These are phyloP conservation scores for Boechera divaricarpa DNA, from an alignment of 345 rosid genomes.

Conservation along the genomic window DNA sequence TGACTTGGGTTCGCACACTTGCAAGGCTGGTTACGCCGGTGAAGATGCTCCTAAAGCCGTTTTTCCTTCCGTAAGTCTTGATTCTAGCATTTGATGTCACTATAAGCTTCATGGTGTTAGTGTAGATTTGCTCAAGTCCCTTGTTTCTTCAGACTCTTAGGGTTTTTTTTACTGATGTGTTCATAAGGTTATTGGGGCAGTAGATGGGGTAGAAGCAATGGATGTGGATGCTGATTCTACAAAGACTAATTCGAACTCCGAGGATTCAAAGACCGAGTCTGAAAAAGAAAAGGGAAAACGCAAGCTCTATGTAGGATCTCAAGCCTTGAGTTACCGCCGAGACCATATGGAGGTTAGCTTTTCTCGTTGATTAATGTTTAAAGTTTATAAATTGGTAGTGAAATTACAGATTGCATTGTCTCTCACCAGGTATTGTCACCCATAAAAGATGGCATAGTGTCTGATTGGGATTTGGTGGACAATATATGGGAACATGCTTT, in stretches of 20 bases:
- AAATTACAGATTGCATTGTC: background rate
- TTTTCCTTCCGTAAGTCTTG: constrained; percentile 79
- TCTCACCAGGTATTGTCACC: constrained; percentile 76
- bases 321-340: constrained; percentile 81
- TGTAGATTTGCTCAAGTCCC: constrained; percentile 5
- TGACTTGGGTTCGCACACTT: constrained; percentile 97
- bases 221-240: constrained; percentile 68
- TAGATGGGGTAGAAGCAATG: constrained; percentile 84
- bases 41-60: constrained; percentile 99
- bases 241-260: constrained; percentile 50
- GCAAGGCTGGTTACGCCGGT: constrained; percentile 99
- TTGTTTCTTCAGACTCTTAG: constrained; percentile 24
- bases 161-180: constrained; percentile 36
- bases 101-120: constrained; percentile 19
- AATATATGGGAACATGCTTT: constrained; percentile 98
- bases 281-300: constrained; percentile 74
- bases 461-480: constrained; percentile 96
- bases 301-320: constrained; percentile 88
- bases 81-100: constrained; percentile 29
- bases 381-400: constrained; percentile 2
- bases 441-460: constrained; percentile 88
- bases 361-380: constrained; percentile 14
- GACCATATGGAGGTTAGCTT: constrained; percentile 91
- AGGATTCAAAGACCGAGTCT: constrained; percentile 70
- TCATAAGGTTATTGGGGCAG: constrained; percentile 83